Evolutionary conservation across 306 rosid genomes (phyloP).

Genomic region (Cicer arietinum): DNA sequence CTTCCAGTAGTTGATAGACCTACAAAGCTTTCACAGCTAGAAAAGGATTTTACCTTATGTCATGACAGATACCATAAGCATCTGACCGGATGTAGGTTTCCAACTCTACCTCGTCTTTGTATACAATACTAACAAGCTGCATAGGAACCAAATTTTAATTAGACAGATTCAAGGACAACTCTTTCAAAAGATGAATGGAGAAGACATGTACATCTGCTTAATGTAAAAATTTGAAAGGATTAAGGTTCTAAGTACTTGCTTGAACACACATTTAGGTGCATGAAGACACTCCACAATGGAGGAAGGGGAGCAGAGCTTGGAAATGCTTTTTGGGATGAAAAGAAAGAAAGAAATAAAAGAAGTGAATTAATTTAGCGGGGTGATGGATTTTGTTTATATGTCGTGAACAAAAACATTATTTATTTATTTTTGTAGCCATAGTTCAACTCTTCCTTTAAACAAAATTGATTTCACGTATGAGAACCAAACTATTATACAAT

Average conservation of each 20-base stretch:
- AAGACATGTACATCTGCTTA: conserved; percentile 3
- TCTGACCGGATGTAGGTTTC: conserved; percentile 84
- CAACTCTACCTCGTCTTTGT: conserved; percentile 82
- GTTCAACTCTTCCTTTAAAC: conserved; percentile 6
- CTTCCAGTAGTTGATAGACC: conserved; percentile 34
- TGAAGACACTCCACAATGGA: conserved; percentile 20
- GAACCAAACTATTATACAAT: conserved; percentile 12
- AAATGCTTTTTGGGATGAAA: not conserved
- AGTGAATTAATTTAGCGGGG: conserved; percentile 12
- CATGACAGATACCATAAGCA: conserved; percentile 71
- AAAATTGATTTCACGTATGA: conserved; percentile 27
- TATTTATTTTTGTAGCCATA: not conserved
- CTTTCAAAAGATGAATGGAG: conserved; percentile 34
- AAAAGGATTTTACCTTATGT: conserved; percentile 59
- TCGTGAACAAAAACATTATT: not conserved
- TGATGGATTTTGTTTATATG: conserved; percentile 1
- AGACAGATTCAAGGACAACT: conserved; percentile 38
- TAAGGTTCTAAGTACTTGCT: conserved; percentile 29
- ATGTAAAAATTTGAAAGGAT: conserved; percentile 17
- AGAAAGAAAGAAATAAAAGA: conserved; percentile 14
- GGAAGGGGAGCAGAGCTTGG: not conserved
- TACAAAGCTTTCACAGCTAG: conserved; percentile 32
- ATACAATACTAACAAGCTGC: conserved; percentile 77
- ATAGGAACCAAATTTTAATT: conserved; percentile 46
- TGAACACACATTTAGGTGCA: conserved; percentile 25